These are phyloP conservation scores for Beauveria sp. DNA, from an alignment of 2,329 filamentous ascomycete species.

Conservation along the genomic window DNA sequence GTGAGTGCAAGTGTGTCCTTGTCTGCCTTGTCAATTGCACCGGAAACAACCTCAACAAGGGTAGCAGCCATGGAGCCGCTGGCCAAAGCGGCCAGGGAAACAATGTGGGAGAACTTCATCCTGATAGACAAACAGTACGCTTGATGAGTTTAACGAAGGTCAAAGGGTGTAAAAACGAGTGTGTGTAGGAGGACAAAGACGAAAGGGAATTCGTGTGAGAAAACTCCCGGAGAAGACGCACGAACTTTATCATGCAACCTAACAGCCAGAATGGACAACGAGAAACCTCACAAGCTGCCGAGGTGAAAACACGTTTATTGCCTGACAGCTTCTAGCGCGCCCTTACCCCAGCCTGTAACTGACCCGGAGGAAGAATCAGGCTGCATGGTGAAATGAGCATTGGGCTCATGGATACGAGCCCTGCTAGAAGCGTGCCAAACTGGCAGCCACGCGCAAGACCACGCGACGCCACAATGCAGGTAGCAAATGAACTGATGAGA, in stretches of 20 bases:
- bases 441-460: neutral
- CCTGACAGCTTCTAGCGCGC: neutral
- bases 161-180: neutral
- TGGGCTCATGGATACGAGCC: neutral
- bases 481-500: neutral
- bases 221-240: too few relatives aligned
- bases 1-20: neutral
- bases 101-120: neutral
- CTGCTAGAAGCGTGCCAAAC: too few relatives aligned
- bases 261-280: neutral
- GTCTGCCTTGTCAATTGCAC: neutral
- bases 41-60: neutral
- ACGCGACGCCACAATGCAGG: neutral
- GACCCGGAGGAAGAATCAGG: neutral
- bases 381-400: neutral
- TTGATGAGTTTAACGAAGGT: neutral
- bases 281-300: slow-evolving; percentile 5
- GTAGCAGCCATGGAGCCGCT: neutral
- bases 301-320: neutral
- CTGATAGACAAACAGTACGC: neutral
- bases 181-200: neutral
- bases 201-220: neutral
- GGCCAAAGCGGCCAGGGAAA: neutral
- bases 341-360: neutral
- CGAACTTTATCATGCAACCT: too few relatives aligned